Evolutionary conservation across 768 basidiomycete genomes (phyloP).

Genomic region (Floccularia luteovirens): DNA sequence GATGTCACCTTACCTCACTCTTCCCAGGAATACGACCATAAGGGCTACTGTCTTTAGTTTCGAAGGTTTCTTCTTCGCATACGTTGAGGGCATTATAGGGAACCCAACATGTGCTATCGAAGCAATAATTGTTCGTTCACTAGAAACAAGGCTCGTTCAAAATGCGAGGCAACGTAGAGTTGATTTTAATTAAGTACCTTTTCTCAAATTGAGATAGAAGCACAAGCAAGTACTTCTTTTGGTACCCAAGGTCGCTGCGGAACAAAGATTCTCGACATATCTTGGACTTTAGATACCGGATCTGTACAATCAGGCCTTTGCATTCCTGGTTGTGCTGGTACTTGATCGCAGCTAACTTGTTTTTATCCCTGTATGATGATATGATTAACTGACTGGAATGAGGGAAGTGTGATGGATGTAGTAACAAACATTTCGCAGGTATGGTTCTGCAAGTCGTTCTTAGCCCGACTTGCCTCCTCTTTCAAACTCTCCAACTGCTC

Average conservation of each 20-base stretch:
- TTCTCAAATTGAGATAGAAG: slow-evolving; percentile 66
- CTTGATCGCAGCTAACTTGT: slow-evolving; percentile 46
- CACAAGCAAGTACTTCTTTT: slow-evolving; percentile 81
- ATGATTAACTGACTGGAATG: not conserved
- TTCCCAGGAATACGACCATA: slow-evolving; percentile 56
- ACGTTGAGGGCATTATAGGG: slow-evolving; percentile 30
- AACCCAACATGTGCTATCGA: slow-evolving; percentile 75
- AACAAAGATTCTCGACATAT: slow-evolving; percentile 80
- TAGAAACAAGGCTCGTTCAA: slow-evolving; percentile 13
- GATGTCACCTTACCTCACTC: slow-evolving; percentile 46
- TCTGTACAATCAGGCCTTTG: slow-evolving; percentile 87
- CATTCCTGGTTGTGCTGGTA: slow-evolving; percentile 77
- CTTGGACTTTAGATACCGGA: slow-evolving; percentile 87
- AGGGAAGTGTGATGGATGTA: not conserved
- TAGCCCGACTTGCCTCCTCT: slow-evolving; percentile 35
- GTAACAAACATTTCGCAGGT: slow-evolving; percentile 50
- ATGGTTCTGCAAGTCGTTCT: slow-evolving; percentile 45
- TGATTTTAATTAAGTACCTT: slow-evolving; percentile 38
- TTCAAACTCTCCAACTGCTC: slow-evolving; percentile 58
- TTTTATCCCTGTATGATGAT: slow-evolving; percentile 34
- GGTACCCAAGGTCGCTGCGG: slow-evolving; percentile 70
- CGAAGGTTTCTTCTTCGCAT: slow-evolving; percentile 26
- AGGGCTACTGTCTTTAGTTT: slow-evolving; percentile 51
- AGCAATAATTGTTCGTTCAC: slow-evolving; percentile 66
- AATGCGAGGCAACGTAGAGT: not conserved